phyloP scores from a whole-genome alignment of 495 filamentous ascomycete species.

The Trypethelium eluteriae region DNA sequence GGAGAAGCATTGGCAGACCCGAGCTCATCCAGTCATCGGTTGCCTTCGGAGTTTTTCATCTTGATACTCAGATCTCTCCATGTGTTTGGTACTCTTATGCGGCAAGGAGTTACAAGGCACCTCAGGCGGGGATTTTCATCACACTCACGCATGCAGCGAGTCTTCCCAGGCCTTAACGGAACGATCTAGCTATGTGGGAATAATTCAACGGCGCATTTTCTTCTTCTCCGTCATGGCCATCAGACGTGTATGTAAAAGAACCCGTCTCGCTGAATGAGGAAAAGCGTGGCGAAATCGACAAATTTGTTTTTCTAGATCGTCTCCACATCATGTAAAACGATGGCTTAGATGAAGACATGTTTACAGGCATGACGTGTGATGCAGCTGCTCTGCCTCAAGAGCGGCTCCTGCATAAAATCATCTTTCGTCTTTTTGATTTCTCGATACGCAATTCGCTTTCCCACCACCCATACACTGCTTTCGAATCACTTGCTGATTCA shows the following conservation, averaged over 20 bases:
- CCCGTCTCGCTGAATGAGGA: constrained; percentile 21
- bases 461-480: not conserved
- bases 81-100: not conserved
- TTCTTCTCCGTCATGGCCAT: constrained; percentile 34
- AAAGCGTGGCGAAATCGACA: constrained; percentile 24
- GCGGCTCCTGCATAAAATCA: not conserved
- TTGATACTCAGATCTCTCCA: not conserved
- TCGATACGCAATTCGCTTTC: no score
- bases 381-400: constrained; percentile 2
- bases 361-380: constrained; percentile 8
- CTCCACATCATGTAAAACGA: not conserved
- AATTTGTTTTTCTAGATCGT: not conserved
- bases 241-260: constrained; percentile 33
- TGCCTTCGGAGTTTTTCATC: constrained; percentile 11
- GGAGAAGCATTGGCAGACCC: constrained; percentile 7
- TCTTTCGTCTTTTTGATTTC: not conserved
- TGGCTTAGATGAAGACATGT: not conserved
- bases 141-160: not conserved
- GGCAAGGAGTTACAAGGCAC: constrained; percentile 6
- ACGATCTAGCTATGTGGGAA: not conserved
- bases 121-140: not conserved
- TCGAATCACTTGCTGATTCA: constrained; percentile 7
- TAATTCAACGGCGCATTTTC: constrained; percentile 14
- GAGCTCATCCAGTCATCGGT: not conserved
- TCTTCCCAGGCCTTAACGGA: not conserved